Conservation (phyloP, 805 yeast genomes). For the Candida ulmi region DNA sequence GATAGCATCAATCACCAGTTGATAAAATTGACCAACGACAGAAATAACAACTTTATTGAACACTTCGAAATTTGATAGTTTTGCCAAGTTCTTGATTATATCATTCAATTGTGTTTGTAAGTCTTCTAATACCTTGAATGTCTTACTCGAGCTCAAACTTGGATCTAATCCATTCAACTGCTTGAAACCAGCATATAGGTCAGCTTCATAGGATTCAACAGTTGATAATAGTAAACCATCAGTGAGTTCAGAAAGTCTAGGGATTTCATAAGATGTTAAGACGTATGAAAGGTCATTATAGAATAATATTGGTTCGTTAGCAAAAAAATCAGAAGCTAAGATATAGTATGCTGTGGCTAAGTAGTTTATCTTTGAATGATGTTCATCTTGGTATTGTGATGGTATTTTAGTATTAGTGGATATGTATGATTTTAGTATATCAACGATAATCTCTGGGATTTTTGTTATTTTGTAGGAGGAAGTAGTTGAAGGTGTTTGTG, state of each 20-base stretch:
- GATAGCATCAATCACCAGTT: slow-evolving; percentile 12
- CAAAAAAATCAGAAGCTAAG: slow-evolving; percentile 11
- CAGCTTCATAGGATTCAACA: slow-evolving; percentile 7
- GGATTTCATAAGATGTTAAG: slow-evolving; percentile 1
- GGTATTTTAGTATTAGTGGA: slow-evolving; percentile 7
- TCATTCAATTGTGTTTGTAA: slow-evolving; percentile 9
- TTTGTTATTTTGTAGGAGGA: no score
- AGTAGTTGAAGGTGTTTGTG: no score
- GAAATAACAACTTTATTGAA: slow-evolving; percentile 8
- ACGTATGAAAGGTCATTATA: slow-evolving; percentile 18
- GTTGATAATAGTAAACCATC: slow-evolving; percentile 10
- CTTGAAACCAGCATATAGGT: slow-evolving; percentile 3
- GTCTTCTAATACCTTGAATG: slow-evolving; percentile 8
- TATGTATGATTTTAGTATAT: slow-evolving; percentile 14
- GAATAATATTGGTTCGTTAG: slow-evolving; percentile 6
- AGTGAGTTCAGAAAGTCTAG: slow-evolving; percentile 40
- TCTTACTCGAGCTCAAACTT: slow-evolving; percentile 7
- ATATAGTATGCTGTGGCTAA: slow-evolving; percentile 13
- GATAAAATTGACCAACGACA: slow-evolving; percentile 15
- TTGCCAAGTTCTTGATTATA: slow-evolving; percentile 3
- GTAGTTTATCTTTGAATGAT: slow-evolving; percentile 13
- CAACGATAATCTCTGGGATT: slow-evolving; percentile 9
- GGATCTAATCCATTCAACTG: slow-evolving; percentile 17
- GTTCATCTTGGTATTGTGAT: slow-evolving; percentile 8
- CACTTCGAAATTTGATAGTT: slow-evolving; percentile 4